phyloP scores from a whole-genome alignment of 2,329 filamentous ascomycete species.

The Sporothrix curviconia region DNA sequence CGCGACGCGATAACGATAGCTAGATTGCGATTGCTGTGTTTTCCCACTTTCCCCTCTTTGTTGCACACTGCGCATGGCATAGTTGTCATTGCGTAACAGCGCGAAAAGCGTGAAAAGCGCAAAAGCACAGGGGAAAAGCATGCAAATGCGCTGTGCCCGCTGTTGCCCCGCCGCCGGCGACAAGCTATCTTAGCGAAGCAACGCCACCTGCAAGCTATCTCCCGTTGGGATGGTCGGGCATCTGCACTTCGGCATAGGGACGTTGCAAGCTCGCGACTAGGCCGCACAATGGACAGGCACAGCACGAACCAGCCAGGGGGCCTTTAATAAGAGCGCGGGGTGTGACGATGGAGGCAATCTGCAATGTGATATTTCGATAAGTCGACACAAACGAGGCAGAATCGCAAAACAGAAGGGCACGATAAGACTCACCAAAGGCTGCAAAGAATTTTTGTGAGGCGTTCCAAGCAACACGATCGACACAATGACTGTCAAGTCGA shows the following conservation, averaged over 20 bases:
- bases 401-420: neutral
- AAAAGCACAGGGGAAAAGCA: too few species aligned
- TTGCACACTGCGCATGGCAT: neutral
- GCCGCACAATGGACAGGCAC: too few species aligned
- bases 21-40: neutral
- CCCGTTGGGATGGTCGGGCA: conserved; percentile 1
- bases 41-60: neutral
- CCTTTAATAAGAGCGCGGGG: neutral
- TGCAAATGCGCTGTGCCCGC: neutral
- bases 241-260: neutral
- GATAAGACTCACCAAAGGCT: too few species aligned
- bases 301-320: too few species aligned
- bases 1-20: conserved; percentile 7
- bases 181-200: conserved; percentile 10
- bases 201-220: conserved; percentile 10
- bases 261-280: neutral
- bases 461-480: too few species aligned
- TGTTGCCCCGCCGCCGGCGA: neutral
- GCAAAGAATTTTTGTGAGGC: too few species aligned
- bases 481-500: neutral
- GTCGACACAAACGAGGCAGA: neutral
- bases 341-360: neutral
- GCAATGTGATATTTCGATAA: neutral
- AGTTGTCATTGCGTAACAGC: neutral
- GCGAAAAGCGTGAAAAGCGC: neutral